phyloP scores from a whole-genome alignment of 768 basidiomycete species.

The Amanita pseudoporphyria region DNA sequence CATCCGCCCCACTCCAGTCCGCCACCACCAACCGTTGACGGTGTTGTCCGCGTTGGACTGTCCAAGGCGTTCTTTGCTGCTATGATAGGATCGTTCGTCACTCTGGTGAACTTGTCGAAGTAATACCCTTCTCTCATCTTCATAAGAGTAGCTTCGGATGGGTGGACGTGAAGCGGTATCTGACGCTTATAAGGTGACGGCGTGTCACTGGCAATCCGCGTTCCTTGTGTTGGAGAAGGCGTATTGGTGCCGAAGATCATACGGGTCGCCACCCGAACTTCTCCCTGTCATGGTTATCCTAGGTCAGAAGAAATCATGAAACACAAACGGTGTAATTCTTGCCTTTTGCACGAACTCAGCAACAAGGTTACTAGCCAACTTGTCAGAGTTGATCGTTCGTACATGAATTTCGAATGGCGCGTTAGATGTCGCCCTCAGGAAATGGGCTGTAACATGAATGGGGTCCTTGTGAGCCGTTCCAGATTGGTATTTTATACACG shows the following conservation, averaged over 20 bases:
- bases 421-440: conserved; percentile 33
- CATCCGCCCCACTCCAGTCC: conserved; percentile 53
- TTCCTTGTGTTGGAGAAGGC: conserved; percentile 18
- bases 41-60: conserved; percentile 27
- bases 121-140: conserved; percentile 21
- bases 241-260: conserved; percentile 45
- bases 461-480: conserved; percentile 42
- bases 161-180: no score
- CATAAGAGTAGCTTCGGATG: conserved; percentile 25
- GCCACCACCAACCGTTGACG: conserved; percentile 37
- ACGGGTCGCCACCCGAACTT: conserved; percentile 38
- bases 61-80: conserved; percentile 27
- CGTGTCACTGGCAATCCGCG: conserved; percentile 28
- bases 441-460: conserved; percentile 53
- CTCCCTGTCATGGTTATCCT: no score
- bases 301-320: no score
- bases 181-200: conserved; percentile 52
- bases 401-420: conserved; percentile 39
- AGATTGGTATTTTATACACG: conserved; percentile 43
- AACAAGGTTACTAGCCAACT: conserved; percentile 42
- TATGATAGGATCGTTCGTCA: conserved; percentile 33
- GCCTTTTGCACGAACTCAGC: conserved; percentile 56
- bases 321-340: conserved; percentile 1
- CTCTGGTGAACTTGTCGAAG: conserved; percentile 24
- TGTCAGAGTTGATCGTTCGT: conserved; percentile 36